Conservation (phyloP, 257 asterid species). For the Solanum habrochaites region DNA sequence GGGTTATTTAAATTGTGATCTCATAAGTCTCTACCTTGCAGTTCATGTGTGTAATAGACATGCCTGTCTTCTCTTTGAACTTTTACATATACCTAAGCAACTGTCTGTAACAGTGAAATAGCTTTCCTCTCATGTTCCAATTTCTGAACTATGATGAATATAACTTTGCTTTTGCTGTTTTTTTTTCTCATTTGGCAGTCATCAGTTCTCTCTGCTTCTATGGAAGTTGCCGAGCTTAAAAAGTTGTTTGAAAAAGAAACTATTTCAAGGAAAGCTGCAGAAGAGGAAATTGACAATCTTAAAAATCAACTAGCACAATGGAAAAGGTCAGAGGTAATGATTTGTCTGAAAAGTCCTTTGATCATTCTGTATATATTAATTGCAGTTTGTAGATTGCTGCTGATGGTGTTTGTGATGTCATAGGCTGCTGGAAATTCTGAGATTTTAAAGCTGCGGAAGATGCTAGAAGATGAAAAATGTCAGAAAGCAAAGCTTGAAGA, state of each 20-base stretch:
- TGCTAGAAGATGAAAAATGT: conserved; percentile 55
- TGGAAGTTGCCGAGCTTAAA: conserved; percentile 50
- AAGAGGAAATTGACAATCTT: conserved; percentile 45
- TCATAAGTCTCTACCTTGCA: neutral
- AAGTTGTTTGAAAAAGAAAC: conserved; percentile 46
- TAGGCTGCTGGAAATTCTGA: conserved; percentile 61
- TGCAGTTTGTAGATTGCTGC: conserved; percentile 5
- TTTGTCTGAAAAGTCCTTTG: neutral
- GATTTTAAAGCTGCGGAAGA: conserved; percentile 44
- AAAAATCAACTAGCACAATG: conserved; percentile 42
- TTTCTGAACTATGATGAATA: neutral
- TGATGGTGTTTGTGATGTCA: neutral
- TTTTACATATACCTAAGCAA: neutral
- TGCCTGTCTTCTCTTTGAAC: neutral
- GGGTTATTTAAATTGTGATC: neutral
- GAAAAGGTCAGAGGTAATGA: conserved; percentile 57
- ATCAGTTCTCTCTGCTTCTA: conserved; percentile 18
- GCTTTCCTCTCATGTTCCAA: neutral
- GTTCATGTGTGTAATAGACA: neutral
- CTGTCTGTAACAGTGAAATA: neutral
- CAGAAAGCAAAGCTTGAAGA: conserved; percentile 57
- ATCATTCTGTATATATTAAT: neutral
- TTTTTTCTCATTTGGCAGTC: conserved; percentile 20
- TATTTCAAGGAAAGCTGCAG: conserved; percentile 55
- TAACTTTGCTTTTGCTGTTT: neutral